phyloP scores from a whole-genome alignment of 805 yeast genomes.

The Nakazawaea ambrosiae region DNA sequence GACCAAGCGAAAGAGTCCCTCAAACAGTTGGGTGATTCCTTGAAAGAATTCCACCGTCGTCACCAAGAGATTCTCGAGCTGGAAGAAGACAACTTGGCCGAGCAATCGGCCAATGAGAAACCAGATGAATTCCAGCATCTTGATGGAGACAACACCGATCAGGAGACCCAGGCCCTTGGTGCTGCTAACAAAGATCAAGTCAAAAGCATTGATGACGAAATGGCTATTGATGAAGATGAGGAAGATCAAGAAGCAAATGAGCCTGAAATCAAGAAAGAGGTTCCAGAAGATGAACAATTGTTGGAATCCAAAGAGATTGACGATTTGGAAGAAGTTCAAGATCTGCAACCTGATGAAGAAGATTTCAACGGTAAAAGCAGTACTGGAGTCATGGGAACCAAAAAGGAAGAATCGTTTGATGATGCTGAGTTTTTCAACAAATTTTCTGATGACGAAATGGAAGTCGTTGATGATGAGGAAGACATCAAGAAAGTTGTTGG shows the following conservation, averaged over 20 bases:
- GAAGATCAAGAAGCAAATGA: constrained; percentile 27
- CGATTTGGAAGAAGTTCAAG: constrained; percentile 13
- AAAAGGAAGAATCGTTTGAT: constrained; percentile 31
- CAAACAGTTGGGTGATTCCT: constrained; percentile 84
- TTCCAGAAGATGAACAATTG: constrained; percentile 23
- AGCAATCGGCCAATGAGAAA: constrained; percentile 52
- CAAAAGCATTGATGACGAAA: constrained; percentile 70
- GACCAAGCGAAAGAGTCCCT: constrained; percentile 70
- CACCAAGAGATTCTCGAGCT: constrained; percentile 81
- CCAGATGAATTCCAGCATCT: constrained; percentile 86
- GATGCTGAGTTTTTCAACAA: constrained; percentile 16
- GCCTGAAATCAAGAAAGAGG: constrained; percentile 21
- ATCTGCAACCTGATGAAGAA: constrained; percentile 23
- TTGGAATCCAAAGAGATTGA: constrained; percentile 16
- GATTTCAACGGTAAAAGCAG: constrained; percentile 42
- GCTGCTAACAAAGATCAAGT: constrained; percentile 76
- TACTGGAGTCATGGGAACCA: constrained; percentile 46
- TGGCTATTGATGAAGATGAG: constrained; percentile 72
- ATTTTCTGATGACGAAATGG: constrained; percentile 24
- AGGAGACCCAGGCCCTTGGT: constrained; percentile 89
- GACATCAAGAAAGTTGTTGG: constrained; percentile 14
- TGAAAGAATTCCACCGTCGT: constrained; percentile 88
- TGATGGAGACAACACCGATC: constrained; percentile 70
- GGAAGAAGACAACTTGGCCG: constrained; percentile 38
- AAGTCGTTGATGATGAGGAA: constrained; percentile 22